Conservation (phyloP, 306 rosid species). For the Ceratonia siliqua region DNA sequence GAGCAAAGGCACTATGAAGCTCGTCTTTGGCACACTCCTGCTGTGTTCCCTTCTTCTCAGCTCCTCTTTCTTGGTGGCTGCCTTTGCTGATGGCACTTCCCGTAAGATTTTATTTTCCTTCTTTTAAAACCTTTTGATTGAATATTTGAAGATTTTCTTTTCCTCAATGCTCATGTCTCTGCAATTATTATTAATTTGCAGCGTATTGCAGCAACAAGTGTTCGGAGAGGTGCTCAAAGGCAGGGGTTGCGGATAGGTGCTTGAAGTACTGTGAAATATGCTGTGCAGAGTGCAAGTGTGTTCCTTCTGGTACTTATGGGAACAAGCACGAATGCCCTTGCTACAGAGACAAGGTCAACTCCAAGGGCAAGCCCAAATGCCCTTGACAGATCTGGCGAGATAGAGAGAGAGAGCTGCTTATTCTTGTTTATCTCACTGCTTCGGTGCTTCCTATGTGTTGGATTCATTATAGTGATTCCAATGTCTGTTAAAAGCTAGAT, state of each 20-base stretch:
- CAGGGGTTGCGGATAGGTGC: constrained; percentile 67
- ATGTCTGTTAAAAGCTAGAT: too few relatives aligned
- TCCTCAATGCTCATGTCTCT: too few relatives aligned
- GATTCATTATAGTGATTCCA: too few relatives aligned
- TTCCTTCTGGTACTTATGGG: constrained; percentile 79
- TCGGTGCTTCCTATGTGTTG: too few relatives aligned
- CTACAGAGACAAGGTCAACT: constrained; percentile 65
- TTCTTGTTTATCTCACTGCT: too few relatives aligned
- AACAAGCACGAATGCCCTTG: constrained; percentile 86
- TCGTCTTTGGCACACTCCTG: constrained; percentile 38
- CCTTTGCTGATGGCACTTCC: constrained; percentile 36
- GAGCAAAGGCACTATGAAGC: constrained; percentile 43
- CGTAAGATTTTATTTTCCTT: constrained; percentile 30
- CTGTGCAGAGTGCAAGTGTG: constrained; percentile 71
- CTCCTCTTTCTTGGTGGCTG: constrained; percentile 45
- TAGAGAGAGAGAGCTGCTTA: too few relatives aligned
- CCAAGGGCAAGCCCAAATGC: constrained; percentile 69
- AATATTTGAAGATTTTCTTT: too few relatives aligned
- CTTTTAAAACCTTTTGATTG: background rate
- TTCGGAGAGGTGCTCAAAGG: constrained; percentile 50
- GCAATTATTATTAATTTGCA: background rate
- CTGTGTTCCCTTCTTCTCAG: constrained; percentile 54
- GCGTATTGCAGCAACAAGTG: constrained; percentile 57
- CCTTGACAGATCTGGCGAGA: constrained; percentile 48
- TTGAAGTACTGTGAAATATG: constrained; percentile 70